Evolutionary conservation across 768 basidiomycete genomes (phyloP), one percentile per base, ranked within the genome.

Genomic region (Harrya chromipes): DNA sequence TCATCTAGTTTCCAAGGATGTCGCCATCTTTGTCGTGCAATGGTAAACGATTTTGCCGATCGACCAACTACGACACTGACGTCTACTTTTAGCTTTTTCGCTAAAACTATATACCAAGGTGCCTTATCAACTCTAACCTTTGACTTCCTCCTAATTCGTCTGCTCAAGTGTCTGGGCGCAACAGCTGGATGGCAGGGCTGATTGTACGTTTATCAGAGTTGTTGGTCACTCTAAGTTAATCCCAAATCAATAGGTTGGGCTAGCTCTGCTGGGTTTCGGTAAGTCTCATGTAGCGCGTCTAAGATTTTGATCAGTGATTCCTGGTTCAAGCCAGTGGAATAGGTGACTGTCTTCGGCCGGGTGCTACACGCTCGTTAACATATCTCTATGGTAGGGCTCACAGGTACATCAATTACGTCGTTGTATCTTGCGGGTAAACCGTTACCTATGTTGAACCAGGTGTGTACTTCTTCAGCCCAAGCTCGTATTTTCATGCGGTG

Each of bases 21-120:
- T 53, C 7, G 38, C 44, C 21, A 47, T 58, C 27, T 43, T 58
- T 14, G 26, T 49, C 42, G 51, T 57, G 16, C 56, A 58, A 40
- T 58, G 50, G 56, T 58, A 26, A 24, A 19, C 4, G 16, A 4
- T 16, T 21, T 33, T 21, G 11, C 36, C 1, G 9, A 7, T 39
- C 1, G 1, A 9, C 10, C 9, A 17, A 6, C 2, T 21, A 6
- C 21, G 11, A 26, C 4, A 4, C 35, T 56, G n/a, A 57, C 19
- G 20, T 36, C 35, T 13, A 10, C 1, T 26, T 6, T 12, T 43
- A 57, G 56, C 44, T 53, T 57, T 31, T 47, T 57, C 20, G 50
- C 50, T 12, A 50, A 20, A 39, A 49, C 21, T 14, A 21, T 57
- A 52, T 57, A 52, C 36, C 45, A 40, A 43, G 40, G 56, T 53